These are phyloP conservation scores for Colletotrichum sp. DNA, from an alignment of 2,329 filamentous ascomycete species.

Conservation along the genomic window DNA sequence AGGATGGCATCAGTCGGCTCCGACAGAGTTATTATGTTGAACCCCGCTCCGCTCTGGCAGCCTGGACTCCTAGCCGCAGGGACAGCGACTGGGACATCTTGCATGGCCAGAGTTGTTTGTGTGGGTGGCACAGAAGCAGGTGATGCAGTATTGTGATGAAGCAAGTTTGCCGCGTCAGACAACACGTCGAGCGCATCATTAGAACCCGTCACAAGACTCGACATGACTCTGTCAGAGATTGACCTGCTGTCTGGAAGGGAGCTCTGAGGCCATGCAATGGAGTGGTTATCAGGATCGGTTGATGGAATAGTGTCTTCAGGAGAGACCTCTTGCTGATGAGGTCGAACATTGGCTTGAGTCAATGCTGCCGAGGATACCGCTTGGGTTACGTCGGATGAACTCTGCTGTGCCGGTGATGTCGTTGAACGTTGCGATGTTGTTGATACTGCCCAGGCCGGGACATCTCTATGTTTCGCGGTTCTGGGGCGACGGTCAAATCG, in stretches of 20 bases:
- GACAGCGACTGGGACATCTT: not conserved
- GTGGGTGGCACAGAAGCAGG: not conserved
- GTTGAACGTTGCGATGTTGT: not conserved
- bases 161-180: not conserved
- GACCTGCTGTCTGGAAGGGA: not conserved
- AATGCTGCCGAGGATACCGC: not conserved
- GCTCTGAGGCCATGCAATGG: not conserved
- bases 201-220: not conserved
- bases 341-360: not conserved
- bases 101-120: not conserved
- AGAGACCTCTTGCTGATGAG: not conserved
- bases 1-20: constrained; percentile 24
- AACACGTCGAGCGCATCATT: constrained; percentile 2
- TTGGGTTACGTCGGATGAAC: not conserved
- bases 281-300: not conserved
- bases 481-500: constrained; percentile 6
- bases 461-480: constrained; percentile 8
- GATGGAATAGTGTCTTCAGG: not conserved
- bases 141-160: not conserved
- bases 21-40: constrained; percentile 15
- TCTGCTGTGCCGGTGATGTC: not conserved
- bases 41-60: not conserved
- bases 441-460: not conserved
- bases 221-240: not conserved
- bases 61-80: not conserved